These are phyloP conservation scores for Pyrus bretschneideri DNA, from an alignment of 306 rosid genomes.

Conservation along the genomic window DNA sequence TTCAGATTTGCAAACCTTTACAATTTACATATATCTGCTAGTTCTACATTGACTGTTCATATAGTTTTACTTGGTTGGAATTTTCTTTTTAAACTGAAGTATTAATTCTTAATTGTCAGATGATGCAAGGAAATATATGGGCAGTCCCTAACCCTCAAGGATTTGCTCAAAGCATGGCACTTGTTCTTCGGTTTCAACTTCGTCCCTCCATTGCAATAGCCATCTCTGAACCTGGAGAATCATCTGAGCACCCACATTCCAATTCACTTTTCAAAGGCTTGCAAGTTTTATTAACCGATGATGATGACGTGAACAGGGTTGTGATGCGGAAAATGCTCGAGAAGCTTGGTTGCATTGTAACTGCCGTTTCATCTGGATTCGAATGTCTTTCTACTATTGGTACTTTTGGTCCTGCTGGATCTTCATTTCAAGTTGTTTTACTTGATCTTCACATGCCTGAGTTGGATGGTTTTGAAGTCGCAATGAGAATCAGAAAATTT, in stretches of 20 bases:
- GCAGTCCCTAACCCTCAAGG: conserved; percentile 68
- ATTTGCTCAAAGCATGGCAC: conserved; percentile 78
- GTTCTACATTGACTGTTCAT: background rate
- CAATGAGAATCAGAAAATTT: conserved; percentile 62
- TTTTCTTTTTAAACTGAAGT: background rate
- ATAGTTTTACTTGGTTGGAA: background rate
- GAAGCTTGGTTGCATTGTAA: conserved; percentile 81
- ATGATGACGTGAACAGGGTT: conserved; percentile 83
- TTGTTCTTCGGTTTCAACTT: conserved; percentile 74
- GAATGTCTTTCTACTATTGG: conserved; percentile 75
- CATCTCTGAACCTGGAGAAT: conserved; percentile 76
- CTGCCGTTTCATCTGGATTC: conserved; percentile 68
- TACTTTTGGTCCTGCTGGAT: conserved; percentile 49
- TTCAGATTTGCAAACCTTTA: background rate
- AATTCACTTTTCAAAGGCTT: conserved; percentile 66
- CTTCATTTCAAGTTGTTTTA: conserved; percentile 59
- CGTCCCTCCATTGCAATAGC: conserved; percentile 63
- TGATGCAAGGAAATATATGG: conserved; percentile 98
- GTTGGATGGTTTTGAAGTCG: conserved; percentile 81
- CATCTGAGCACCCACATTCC: conserved; percentile 52
- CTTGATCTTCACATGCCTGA: conserved; percentile 86
- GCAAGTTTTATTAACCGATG: conserved; percentile 73
- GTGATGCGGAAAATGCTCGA: conserved; percentile 80
- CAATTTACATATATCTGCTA: background rate
- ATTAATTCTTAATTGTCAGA: conserved; percentile 40